Conservation (phyloP, 2,329 filamentous ascomycete genomes). For the Phoma sp. region DNA sequence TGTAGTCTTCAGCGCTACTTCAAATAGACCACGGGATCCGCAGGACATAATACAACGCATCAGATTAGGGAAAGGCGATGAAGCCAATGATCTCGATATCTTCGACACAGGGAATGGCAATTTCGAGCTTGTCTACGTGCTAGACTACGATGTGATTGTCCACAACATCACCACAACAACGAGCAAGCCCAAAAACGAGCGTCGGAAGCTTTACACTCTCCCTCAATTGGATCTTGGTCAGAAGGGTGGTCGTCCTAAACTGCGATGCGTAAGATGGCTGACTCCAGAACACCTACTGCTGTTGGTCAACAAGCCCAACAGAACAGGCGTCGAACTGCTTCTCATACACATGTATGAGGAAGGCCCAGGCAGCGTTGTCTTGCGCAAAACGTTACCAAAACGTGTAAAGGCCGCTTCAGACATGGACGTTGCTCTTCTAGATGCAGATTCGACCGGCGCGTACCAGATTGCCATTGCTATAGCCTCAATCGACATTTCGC, state of each 20-base stretch:
- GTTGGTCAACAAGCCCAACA: slow-evolving; percentile 62
- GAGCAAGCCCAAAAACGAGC: slow-evolving; percentile 37
- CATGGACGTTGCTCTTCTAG: slow-evolving; percentile 76
- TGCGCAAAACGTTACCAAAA: slow-evolving; percentile 67
- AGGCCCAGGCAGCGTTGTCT: slow-evolving; percentile 56
- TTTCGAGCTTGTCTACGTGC: slow-evolving; percentile 80
- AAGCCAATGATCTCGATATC: slow-evolving; percentile 75
- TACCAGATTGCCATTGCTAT: slow-evolving; percentile 83
- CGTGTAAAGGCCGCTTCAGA: slow-evolving; percentile 77
- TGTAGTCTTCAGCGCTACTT: slow-evolving; percentile 75
- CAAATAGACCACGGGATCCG: slow-evolving; percentile 53
- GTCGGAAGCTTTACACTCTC: slow-evolving; percentile 39
- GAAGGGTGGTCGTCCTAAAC: slow-evolving; percentile 56
- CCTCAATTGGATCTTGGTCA: slow-evolving; percentile 43
- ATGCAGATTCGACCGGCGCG: slow-evolving; percentile 64
- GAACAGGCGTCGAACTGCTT: slow-evolving; percentile 62
- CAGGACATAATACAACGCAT: slow-evolving; percentile 63
- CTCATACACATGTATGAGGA: slow-evolving; percentile 66
- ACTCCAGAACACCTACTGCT: slow-evolving; percentile 61
- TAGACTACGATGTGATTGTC: slow-evolving; percentile 75
- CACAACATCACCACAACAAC: slow-evolving; percentile 61
- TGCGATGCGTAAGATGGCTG: slow-evolving; percentile 64
- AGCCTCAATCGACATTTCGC: slow-evolving; percentile 78
- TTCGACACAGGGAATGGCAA: slow-evolving; percentile 65
- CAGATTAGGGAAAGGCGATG: slow-evolving; percentile 56